Conservation (phyloP, 768 basidiomycete species). For the Xerocomus potaroensis region DNA sequence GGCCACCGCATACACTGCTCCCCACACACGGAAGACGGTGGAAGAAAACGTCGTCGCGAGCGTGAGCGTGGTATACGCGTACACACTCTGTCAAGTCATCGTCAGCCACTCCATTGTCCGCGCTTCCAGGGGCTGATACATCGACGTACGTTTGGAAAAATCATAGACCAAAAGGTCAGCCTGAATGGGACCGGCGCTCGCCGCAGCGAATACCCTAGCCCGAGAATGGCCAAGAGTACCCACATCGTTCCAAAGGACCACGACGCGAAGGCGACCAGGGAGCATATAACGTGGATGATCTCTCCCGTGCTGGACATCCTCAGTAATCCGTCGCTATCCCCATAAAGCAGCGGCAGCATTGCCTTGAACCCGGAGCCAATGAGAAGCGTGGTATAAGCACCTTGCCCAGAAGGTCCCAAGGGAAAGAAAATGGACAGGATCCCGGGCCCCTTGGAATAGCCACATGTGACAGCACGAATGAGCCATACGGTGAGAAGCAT, state of each 20-base stretch:
- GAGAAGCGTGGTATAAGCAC: conserved; percentile 52
- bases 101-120: background rate
- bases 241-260: conserved; percentile 67
- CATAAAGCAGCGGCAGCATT: conserved; percentile 34
- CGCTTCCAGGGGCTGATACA: background rate
- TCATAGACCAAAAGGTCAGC: conserved; percentile 61
- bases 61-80: conserved; percentile 58
- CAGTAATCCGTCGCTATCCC: conserved; percentile 34
- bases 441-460: conserved; percentile 43
- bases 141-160: conserved; percentile 61
- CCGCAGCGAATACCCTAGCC: conserved; percentile 40
- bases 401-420: conserved; percentile 68
- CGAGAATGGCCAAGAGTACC: conserved; percentile 53
- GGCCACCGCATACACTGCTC: conserved; percentile 48
- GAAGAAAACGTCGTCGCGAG: conserved; percentile 50
- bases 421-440: conserved; percentile 68
- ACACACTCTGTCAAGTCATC: conserved; percentile 45
- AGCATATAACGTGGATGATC: conserved; percentile 42
- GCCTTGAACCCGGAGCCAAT: conserved; percentile 47
- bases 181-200: conserved; percentile 45
- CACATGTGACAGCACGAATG: conserved; percentile 52
- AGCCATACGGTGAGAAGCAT: conserved; percentile 68
- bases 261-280: conserved; percentile 46
- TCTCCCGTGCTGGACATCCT: conserved; percentile 32
- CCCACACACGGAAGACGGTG: conserved; percentile 51